Evolutionary conservation across 2,329 filamentous ascomycete genomes (phyloP).

Genomic region (Fusarium pseudograminearum): DNA sequence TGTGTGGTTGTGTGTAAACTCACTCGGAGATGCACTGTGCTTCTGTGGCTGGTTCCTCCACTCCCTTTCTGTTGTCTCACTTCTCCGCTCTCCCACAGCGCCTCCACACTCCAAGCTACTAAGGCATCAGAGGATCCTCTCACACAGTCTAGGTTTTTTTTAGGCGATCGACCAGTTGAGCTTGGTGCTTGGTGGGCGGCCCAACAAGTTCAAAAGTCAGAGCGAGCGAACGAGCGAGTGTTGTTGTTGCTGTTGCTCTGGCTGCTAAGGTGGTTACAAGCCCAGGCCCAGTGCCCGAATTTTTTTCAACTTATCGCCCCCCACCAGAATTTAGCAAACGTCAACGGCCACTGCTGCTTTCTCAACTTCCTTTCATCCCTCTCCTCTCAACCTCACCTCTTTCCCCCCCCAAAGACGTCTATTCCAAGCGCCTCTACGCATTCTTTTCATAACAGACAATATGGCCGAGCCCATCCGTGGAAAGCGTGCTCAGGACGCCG

Average conservation of each 20-base stretch:
- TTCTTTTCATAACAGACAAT: constrained; percentile 52
- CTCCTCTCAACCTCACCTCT: constrained; percentile 50
- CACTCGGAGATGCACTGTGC: constrained; percentile 19
- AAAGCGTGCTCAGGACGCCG: constrained; percentile 68
- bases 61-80: constrained; percentile 43
- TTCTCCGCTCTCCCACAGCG: constrained; percentile 43
- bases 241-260: constrained; percentile 3
- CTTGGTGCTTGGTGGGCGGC: constrained; percentile 46
- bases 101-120: constrained; percentile 39
- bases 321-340: constrained; percentile 57
- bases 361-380: constrained; percentile 52
- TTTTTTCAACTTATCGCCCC: constrained; percentile 53
- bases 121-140: constrained; percentile 37
- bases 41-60: constrained; percentile 32
- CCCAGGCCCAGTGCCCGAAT: constrained; percentile 52
- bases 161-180: constrained; percentile 48
- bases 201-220: constrained; percentile 48
- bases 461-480: constrained; percentile 75
- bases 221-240: constrained; percentile 11
- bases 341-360: constrained; percentile 51
- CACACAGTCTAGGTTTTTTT: constrained; percentile 42
- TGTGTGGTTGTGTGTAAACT: constrained; percentile 11
- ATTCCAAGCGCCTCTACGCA: constrained; percentile 46
- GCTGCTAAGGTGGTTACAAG: constrained; percentile 35
- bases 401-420: constrained; percentile 47